These are phyloP conservation scores for Lactifluus volemus DNA, from an alignment of 768 basidiomycete species.

Conservation along the genomic window DNA sequence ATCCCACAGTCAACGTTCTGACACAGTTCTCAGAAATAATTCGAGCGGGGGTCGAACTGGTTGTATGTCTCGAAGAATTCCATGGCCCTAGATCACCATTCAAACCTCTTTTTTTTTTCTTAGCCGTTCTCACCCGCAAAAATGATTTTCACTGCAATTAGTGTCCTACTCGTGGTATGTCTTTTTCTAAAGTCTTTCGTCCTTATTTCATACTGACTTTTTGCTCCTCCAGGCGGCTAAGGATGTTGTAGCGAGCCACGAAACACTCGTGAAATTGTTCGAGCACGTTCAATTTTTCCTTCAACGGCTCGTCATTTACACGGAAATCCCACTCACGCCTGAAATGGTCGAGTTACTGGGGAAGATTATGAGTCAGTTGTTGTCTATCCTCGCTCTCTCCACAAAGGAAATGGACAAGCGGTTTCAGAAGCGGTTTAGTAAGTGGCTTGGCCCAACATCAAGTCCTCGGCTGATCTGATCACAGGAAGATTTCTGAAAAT, in stretches of 20 bases:
- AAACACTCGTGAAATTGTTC: neutral
- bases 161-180: neutral
- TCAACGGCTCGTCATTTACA: neutral
- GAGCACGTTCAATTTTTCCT: neutral
- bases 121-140: neutral
- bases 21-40: neutral
- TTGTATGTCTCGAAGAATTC: neutral
- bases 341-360: too few species aligned
- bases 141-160: neutral
- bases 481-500: neutral
- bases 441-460: neutral
- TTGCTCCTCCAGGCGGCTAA: neutral
- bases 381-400: neutral
- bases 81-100: too few species aligned
- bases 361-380: neutral
- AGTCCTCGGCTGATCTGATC: neutral
- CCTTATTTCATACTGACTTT: neutral
- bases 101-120: neutral
- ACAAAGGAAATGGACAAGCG: neutral
- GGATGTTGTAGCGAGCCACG: neutral
- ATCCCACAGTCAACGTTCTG: neutral
- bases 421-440: neutral
- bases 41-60: neutral
- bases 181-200: neutral
- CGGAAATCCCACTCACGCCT: too few species aligned